phyloP scores from a whole-genome alignment of 805 yeast genomes.

The Tetrapisispora taiwanensis region DNA sequence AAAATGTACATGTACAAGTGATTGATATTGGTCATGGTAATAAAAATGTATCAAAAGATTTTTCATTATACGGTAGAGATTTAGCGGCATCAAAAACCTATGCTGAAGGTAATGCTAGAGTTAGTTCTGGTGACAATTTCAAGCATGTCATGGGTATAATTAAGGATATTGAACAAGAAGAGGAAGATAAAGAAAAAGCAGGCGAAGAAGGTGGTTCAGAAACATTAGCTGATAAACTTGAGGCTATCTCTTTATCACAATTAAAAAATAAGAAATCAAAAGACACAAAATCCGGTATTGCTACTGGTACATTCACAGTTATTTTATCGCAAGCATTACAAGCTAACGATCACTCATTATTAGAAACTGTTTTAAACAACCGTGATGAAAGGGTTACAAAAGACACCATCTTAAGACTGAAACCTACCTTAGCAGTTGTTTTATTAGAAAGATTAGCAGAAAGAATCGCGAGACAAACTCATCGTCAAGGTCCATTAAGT shows the following conservation, averaged over 20 bases:
- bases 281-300: conserved; percentile 36
- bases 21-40: conserved; percentile 22
- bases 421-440: conserved; percentile 42
- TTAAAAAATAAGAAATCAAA: conserved; percentile 18
- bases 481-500: conserved; percentile 41
- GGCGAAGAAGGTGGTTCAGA: conserved; percentile 36
- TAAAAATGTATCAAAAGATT: conserved; percentile 8
- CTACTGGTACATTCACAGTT: conserved; percentile 70
- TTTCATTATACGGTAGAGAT: conserved; percentile 31
- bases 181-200: conserved; percentile 35
- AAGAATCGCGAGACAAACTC: conserved; percentile 47
- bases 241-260: conserved; percentile 9
- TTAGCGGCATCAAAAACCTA: conserved; percentile 45
- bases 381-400: conserved; percentile 43
- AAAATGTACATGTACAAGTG: conserved; percentile 33
- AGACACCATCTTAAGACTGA: conserved; percentile 45
- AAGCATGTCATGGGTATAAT: conserved; percentile 40
- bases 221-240: conserved; percentile 43
- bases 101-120: conserved; percentile 49
- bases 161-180: conserved; percentile 34
- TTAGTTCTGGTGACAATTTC: conserved; percentile 55
- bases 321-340: conserved; percentile 82
- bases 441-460: conserved; percentile 54
- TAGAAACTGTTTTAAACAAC: conserved; percentile 67
- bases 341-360: conserved; percentile 73